A percentile compares a stretch with the other conserved stretches of the same genome.
Evolutionary conservation across 2,329 filamentous ascomycete genomes (phyloP).

Genomic region (Microsporum ferrugineum): DNA sequence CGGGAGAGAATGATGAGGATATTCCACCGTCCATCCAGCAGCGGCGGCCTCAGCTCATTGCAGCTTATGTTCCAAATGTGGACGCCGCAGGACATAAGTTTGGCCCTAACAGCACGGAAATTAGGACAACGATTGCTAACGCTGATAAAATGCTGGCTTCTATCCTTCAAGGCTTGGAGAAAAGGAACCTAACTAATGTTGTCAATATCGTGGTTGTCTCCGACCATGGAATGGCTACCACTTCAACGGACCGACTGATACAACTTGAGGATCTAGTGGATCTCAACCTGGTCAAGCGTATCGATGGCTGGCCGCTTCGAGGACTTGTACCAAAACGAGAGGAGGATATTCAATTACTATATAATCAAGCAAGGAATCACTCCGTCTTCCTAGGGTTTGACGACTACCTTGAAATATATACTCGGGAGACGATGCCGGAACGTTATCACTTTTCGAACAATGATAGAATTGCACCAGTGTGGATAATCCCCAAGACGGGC

Average conservation of each 20-base stretch:
- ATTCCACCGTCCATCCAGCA: slow-evolving; percentile 35
- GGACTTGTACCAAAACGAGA: slow-evolving; percentile 70
- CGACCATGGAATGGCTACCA: slow-evolving; percentile 97
- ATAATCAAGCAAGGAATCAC: slow-evolving; percentile 45
- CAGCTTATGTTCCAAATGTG: slow-evolving; percentile 87
- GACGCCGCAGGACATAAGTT: slow-evolving; percentile 77
- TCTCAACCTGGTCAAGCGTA: slow-evolving; percentile 62
- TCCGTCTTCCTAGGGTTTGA: slow-evolving; percentile 41
- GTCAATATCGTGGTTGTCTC: slow-evolving; percentile 95
- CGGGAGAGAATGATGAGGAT: slow-evolving; percentile 50
- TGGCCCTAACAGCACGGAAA: slow-evolving; percentile 91
- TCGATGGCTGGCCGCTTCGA: slow-evolving; percentile 88
- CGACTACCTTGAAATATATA: slow-evolving; percentile 66
- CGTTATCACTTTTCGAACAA: slow-evolving; percentile 87
- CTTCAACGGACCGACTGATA: slow-evolving; percentile 64
- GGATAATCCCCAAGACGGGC: slow-evolving; percentile 84
- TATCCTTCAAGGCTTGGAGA: slow-evolving; percentile 63
- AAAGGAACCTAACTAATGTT: slow-evolving; percentile 73
- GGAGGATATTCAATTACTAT: slow-evolving; percentile 54
- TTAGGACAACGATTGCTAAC: slow-evolving; percentile 60
- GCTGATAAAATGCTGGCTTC: slow-evolving; percentile 73
- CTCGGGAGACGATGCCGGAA: slow-evolving; percentile 76
- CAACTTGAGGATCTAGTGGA: slow-evolving; percentile 87
- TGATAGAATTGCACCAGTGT: slow-evolving; percentile 80
- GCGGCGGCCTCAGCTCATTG: slow-evolving; percentile 77